phyloP scores from a whole-genome alignment of 2,329 filamentous ascomycete genomes.

The Fusarium praegraminearum region DNA sequence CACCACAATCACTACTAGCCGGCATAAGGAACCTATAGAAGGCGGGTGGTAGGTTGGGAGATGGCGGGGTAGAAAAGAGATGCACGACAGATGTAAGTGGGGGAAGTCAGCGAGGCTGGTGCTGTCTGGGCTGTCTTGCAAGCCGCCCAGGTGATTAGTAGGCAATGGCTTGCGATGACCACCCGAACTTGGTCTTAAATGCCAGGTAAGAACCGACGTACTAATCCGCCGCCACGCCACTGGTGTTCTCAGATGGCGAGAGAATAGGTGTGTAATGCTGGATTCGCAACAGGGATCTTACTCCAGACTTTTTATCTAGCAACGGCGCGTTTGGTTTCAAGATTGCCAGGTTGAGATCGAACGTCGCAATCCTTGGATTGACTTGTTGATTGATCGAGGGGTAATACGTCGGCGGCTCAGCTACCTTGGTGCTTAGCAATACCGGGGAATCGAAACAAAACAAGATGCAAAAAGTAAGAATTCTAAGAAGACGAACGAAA shows the following conservation, averaged over 20 bases:
- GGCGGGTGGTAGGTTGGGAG: conserved; percentile 10
- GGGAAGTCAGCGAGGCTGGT: conserved; percentile 23
- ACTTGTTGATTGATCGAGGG: conserved; percentile 11
- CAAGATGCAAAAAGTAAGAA: neutral
- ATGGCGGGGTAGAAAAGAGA: conserved; percentile 18
- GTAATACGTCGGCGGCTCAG: neutral
- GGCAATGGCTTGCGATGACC: neutral
- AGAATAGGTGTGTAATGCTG: neutral
- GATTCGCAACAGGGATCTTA: conserved; percentile 35
- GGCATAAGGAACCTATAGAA: conserved; percentile 23
- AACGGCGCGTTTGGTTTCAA: conserved; percentile 27
- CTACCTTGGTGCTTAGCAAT: neutral
- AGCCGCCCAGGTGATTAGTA: neutral
- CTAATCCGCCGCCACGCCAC: neutral
- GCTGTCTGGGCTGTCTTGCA: neutral
- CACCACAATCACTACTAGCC: conserved; percentile 39
- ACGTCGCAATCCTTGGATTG: neutral
- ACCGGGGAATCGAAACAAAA: neutral
- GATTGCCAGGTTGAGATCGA: neutral
- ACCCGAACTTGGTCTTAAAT: neutral
- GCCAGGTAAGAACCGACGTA: neutral
- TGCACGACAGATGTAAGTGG: conserved; percentile 13
- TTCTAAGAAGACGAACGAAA: neutral
- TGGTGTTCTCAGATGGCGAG: neutral
- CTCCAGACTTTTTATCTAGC: conserved; percentile 24